phyloP scores from a whole-genome alignment of 2,329 filamentous ascomycete species.

The Botrytis byssoidea region DNA sequence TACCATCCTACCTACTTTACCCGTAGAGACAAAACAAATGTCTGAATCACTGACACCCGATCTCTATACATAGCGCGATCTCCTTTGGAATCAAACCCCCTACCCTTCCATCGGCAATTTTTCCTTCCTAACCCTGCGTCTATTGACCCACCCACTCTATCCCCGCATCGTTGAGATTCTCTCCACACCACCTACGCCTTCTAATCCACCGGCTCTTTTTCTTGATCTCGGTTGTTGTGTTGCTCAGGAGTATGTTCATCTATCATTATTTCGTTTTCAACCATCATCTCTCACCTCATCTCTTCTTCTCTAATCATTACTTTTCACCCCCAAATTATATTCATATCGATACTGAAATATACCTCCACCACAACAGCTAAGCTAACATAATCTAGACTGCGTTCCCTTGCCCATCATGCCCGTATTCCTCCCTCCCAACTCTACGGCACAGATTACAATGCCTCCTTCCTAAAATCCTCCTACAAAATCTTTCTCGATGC shows the following conservation, averaged over 20 bases:
- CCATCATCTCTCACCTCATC: neutral
- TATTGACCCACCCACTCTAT: constrained; percentile 20
- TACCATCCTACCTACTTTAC: neutral
- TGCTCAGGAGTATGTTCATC: constrained; percentile 38
- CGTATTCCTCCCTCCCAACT: constrained; percentile 38
- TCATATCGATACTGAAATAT: neutral
- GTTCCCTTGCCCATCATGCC: constrained; percentile 40
- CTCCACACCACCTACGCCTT: neutral
- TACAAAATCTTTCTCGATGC: constrained; percentile 44
- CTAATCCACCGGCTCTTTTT: constrained; percentile 25
- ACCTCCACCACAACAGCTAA: neutral
- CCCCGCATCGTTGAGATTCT: constrained; percentile 19
- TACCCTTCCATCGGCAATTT: constrained; percentile 34
- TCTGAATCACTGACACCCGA: neutral
- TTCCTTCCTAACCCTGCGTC: constrained; percentile 22
- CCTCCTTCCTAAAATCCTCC: constrained; percentile 40
- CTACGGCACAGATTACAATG: constrained; percentile 39
- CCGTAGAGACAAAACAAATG: neutral
- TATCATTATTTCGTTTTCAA: neutral
- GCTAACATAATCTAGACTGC: constrained; percentile 29
- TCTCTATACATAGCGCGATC: constrained; percentile 25
- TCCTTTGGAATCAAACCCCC: constrained; percentile 28
- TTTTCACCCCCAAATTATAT: neutral
- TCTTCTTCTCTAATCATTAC: neutral
- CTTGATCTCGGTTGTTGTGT: constrained; percentile 44